These are phyloP conservation scores for Jatropha curcas DNA, from an alignment of 345 rosid species.

Conservation along the genomic window DNA sequence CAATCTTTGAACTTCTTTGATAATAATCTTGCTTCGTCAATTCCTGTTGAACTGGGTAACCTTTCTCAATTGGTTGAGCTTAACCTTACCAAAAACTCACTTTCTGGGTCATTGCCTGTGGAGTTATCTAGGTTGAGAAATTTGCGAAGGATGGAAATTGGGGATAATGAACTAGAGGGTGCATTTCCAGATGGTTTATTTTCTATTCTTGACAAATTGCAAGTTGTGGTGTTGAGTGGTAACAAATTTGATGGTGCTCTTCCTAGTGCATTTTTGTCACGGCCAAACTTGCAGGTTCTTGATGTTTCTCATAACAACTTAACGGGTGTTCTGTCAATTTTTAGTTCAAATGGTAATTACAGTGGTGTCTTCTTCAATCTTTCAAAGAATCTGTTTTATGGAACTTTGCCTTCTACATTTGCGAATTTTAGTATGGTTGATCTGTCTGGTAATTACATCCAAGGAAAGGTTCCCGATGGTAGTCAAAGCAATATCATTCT, in stretches of 20 bases:
- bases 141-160: constrained; percentile 18
- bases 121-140: constrained; percentile 21
- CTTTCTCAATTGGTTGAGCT: constrained; percentile 31
- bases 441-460: constrained; percentile 33
- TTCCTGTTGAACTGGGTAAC: constrained; percentile 24
- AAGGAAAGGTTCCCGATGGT: constrained; percentile 22
- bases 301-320: constrained; percentile 33
- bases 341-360: constrained; percentile 11
- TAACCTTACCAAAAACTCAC: constrained; percentile 20
- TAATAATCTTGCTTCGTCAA: constrained; percentile 21
- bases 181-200: constrained; percentile 38
- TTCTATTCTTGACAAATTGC: constrained; percentile 37
- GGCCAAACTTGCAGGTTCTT: constrained; percentile 19
- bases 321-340: constrained; percentile 12
- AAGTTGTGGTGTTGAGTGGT: constrained; percentile 42
- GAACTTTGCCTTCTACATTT: constrained; percentile 16
- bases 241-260: constrained; percentile 38
- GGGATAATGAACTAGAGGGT: constrained; percentile 33
- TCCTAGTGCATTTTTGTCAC: constrained; percentile 11
- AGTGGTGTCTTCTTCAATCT: constrained; percentile 19
- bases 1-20: constrained; percentile 23
- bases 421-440: constrained; percentile 13
- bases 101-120: constrained; percentile 28
- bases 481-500: constrained; percentile 10
- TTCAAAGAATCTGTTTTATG: constrained; percentile 32